Evolutionary conservation across 352 stramenopile species (phyloP).

Genomic region (Hyphochytrium catenoides): DNA sequence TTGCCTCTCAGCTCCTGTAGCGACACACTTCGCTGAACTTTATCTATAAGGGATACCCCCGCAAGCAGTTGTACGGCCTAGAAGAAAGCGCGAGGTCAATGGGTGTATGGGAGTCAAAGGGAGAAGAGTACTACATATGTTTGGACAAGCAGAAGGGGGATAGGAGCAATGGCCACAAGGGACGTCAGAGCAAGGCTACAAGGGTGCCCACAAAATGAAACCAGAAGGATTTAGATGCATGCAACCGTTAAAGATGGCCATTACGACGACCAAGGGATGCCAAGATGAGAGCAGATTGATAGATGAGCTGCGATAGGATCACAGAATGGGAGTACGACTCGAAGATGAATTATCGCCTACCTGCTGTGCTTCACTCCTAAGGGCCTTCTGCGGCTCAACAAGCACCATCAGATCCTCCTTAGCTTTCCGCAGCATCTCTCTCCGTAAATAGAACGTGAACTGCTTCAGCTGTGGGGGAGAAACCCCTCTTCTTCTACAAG

Average conservation of each 20-base stretch:
- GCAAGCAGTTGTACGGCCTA: constrained; percentile 28
- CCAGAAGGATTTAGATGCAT: too few relatives aligned
- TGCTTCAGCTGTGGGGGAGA: constrained; percentile 25
- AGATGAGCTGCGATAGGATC: constrained; percentile 35
- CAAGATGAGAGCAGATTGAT: constrained; percentile 29
- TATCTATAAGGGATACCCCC: constrained; percentile 33
- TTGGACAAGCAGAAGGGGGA: too few relatives aligned
- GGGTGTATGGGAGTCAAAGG: too few relatives aligned
- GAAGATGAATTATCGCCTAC: not conserved
- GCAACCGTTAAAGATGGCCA: constrained; percentile 22
- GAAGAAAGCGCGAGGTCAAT: too few relatives aligned
- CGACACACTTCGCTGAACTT: constrained; percentile 25
- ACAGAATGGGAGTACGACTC: constrained; percentile 10
- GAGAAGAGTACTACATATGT: too few relatives aligned
- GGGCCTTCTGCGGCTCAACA: constrained; percentile 3
- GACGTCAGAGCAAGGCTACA: too few relatives aligned
- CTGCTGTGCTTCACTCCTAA: constrained; percentile 3
- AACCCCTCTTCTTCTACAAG: constrained; percentile 29
- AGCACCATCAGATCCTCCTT: constrained; percentile 5
- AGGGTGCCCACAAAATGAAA: too few relatives aligned
- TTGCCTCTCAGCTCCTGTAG: constrained; percentile 22
- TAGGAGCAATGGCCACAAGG: too few relatives aligned
- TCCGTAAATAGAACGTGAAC: constrained; percentile 7
- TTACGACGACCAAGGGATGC: constrained; percentile 23
- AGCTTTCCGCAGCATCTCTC: constrained; percentile 5